phyloP scores from a whole-genome alignment of 176 grass and related monocot genomes.

The Coix lacrymajobi region DNA sequence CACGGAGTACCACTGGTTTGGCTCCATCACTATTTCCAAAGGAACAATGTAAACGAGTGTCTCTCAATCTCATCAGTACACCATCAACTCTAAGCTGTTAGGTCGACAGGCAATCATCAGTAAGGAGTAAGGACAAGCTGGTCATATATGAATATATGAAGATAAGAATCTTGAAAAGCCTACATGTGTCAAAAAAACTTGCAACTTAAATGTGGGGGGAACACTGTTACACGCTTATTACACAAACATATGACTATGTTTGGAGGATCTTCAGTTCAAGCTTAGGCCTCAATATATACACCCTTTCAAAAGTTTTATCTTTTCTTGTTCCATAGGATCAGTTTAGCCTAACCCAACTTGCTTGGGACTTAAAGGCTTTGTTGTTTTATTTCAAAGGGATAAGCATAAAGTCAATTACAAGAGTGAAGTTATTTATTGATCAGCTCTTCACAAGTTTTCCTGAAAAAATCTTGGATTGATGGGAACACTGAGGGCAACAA shows the following conservation, averaged over 20 bases:
- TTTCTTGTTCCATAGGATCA: not conserved
- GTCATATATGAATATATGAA: not conserved
- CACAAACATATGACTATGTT: not conserved
- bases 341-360: not conserved
- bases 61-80: conserved; percentile 82
- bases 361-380: not conserved
- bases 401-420: not conserved
- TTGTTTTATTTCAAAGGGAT: not conserved
- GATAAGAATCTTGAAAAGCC: not conserved
- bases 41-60: conserved; percentile 73
- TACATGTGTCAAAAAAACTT: not conserved
- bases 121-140: not conserved
- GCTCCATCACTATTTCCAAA: conserved; percentile 52
- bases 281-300: not conserved
- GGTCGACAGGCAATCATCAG: conserved; percentile 1
- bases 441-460: not conserved
- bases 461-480: not conserved
- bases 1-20: conserved; percentile 59
- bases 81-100: conserved; percentile 87
- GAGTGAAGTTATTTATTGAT: not conserved
- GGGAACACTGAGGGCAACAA: not conserved
- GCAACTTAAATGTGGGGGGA: not conserved
- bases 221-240: not conserved
- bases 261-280: not conserved
- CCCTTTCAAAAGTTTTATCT: not conserved